These are phyloP conservation scores for Leccinum disarticulatum DNA, from an alignment of 768 basidiomycete genomes.

Conservation along the genomic window DNA sequence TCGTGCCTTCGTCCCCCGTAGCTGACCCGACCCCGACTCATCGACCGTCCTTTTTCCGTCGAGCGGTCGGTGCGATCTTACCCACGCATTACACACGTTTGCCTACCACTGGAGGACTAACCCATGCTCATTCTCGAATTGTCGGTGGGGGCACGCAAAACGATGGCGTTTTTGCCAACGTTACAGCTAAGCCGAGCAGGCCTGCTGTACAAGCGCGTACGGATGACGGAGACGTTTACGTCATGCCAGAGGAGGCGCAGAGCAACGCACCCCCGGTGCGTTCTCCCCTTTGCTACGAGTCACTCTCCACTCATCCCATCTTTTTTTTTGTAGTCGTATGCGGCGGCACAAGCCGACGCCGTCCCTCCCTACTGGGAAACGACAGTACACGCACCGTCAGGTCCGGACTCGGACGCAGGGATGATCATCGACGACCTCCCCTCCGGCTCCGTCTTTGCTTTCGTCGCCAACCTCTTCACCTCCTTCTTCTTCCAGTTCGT, in stretches of 20 bases:
- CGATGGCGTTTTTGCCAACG: constrained; percentile 95
- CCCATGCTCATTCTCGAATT: constrained; percentile 23
- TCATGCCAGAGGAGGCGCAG: constrained; percentile 79
- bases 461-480: constrained; percentile 75
- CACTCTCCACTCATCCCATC: background rate
- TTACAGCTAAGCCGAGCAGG: constrained; percentile 80
- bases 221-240: constrained; percentile 55
- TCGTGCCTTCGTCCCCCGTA: constrained; percentile 52
- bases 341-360: constrained; percentile 82
- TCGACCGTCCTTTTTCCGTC: constrained; percentile 53
- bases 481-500: constrained; percentile 98
- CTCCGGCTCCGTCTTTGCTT: constrained; percentile 72
- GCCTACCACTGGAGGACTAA: constrained; percentile 40
- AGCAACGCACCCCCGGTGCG: constrained; percentile 86
- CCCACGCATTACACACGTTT: constrained; percentile 64
- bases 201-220: constrained; percentile 40
- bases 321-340: constrained; percentile 61
- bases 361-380: constrained; percentile 98
- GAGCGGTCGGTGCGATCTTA: constrained; percentile 56
- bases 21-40: constrained; percentile 30
- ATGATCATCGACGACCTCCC: constrained; percentile 94
- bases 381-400: constrained; percentile 78
- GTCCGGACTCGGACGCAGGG: constrained; percentile 48
- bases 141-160: constrained; percentile 77
- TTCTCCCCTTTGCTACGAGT: constrained; percentile 7